Conservation (phyloP, 108 stramenopile genomes). For the Seminavis robusta region DNA sequence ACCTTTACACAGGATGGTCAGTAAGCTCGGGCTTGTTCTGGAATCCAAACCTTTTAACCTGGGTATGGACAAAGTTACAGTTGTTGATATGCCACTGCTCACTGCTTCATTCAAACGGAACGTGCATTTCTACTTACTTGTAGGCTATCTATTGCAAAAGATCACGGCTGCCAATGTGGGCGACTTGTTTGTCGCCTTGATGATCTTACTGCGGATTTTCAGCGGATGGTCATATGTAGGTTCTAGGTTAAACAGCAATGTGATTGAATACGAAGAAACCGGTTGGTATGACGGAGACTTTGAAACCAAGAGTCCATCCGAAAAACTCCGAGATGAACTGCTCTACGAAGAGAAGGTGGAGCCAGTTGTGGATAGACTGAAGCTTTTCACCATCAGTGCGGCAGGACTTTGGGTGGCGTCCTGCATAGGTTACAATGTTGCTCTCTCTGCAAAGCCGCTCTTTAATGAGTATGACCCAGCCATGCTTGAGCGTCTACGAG, state of each 20-base stretch:
- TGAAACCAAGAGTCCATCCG: slow-evolving; percentile 70
- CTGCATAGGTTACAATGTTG: slow-evolving; percentile 59
- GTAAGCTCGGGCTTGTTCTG: too few relatives aligned
- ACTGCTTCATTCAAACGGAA: too few relatives aligned
- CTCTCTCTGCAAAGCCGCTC: slow-evolving; percentile 49
- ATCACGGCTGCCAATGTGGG: slow-evolving; percentile 75
- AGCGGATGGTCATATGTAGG: slow-evolving; percentile 84
- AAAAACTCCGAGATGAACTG: slow-evolving; percentile 69
- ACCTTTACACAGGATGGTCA: slow-evolving; percentile 73
- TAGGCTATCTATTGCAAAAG: slow-evolving; percentile 74
- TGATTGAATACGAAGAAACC: slow-evolving; percentile 87
- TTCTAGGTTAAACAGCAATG: slow-evolving; percentile 69
- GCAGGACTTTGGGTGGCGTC: slow-evolving; percentile 65
- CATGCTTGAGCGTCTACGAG: slow-evolving; percentile 63
- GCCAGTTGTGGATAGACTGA: slow-evolving; percentile 74
- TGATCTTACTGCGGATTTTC: slow-evolving; percentile 66
- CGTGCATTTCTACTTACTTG: too few relatives aligned
- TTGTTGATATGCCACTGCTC: too few relatives aligned
- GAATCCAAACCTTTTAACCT: too few relatives aligned
- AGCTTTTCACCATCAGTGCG: slow-evolving; percentile 38
- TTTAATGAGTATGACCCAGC: slow-evolving; percentile 86
- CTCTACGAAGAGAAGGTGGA: slow-evolving; percentile 69
- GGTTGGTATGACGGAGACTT: slow-evolving; percentile 84
- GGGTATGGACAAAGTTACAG: too few relatives aligned
- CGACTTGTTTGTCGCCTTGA: slow-evolving; percentile 45